These are phyloP conservation scores for Backusella parvicylindrica DNA, from an alignment of 192 early-diverging fungal species.

Conservation along the genomic window DNA sequence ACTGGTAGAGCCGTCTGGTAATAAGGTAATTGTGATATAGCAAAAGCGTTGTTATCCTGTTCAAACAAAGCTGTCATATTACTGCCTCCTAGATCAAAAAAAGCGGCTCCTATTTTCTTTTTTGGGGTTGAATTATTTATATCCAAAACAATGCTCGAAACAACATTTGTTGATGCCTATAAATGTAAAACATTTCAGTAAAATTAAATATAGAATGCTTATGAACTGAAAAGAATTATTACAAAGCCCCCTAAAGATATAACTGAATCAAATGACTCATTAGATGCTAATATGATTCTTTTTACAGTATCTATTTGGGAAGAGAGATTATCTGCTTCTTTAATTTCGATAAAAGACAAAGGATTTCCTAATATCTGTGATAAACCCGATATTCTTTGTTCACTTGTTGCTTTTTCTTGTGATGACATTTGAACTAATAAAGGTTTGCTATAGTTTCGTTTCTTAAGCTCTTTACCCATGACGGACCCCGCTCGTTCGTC, in stretches of 20 bases:
- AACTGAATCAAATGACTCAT: slow-evolving; percentile 5
- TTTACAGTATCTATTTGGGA: neutral
- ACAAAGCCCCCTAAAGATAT: slow-evolving; percentile 19
- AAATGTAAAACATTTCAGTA: neutral
- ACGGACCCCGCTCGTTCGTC: neutral
- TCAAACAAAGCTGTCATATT: slow-evolving; percentile 16
- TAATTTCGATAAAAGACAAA: neutral
- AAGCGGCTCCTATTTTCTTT: neutral
- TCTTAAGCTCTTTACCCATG: neutral
- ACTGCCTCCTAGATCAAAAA: slow-evolving; percentile 15
- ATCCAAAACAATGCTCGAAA: neutral
- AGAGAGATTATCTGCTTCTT: neutral
- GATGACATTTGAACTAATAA: neutral
- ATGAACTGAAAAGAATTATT: neutral
- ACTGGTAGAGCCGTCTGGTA: slow-evolving; percentile 18
- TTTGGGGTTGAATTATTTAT: neutral
- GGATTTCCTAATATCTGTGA: neutral
- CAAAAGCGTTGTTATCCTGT: neutral
- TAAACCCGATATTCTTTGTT: neutral
- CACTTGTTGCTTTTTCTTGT: neutral
- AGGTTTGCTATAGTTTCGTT: neutral
- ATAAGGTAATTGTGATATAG: slow-evolving; percentile 20
- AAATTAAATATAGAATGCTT: neutral
- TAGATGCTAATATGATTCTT: neutral
- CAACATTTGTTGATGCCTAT: slow-evolving; percentile 1